A percentile compares a stretch with the other conserved stretches of the same genome.
These are phyloP conservation scores for Mariannaea sp. DNA, from an alignment of 2,329 filamentous ascomycete species.

Conservation along the genomic window DNA sequence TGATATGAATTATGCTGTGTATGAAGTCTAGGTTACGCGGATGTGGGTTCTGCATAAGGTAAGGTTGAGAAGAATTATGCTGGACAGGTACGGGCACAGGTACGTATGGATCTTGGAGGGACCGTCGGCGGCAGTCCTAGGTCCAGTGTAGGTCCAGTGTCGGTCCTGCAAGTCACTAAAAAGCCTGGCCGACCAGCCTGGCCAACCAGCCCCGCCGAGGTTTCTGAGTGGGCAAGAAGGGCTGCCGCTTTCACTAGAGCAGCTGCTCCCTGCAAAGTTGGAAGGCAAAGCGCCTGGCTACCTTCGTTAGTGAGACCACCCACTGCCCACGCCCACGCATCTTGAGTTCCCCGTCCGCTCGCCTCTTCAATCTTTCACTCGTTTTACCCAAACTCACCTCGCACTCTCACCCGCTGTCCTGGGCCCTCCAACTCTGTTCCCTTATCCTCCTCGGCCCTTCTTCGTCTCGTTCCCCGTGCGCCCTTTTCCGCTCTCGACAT, in stretches of 20 bases:
- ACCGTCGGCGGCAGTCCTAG: background rate
- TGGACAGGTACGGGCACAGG: background rate
- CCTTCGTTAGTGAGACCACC: slow-evolving; percentile 18
- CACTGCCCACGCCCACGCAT: slow-evolving; percentile 19
- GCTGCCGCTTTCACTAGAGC: slow-evolving; percentile 8
- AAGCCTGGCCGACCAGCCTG: background rate
- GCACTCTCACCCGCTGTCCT: slow-evolving; percentile 40
- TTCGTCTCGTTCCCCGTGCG: slow-evolving; percentile 32
- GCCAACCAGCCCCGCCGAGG: slow-evolving; percentile 17
- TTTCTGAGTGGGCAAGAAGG: slow-evolving; percentile 13
- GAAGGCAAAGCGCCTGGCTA: background rate
- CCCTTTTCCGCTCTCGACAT: slow-evolving; percentile 32
- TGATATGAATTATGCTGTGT: background rate
- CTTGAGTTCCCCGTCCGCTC: slow-evolving; percentile 19
- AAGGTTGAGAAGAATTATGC: background rate
- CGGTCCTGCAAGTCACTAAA: background rate
- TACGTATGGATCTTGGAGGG: background rate
- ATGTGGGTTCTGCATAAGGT: background rate
- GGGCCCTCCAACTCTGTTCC: slow-evolving; percentile 20
- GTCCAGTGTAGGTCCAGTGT: too few species aligned
- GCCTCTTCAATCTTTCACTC: slow-evolving; percentile 14
- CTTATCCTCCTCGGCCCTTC: slow-evolving; percentile 15
- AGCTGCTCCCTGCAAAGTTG: slow-evolving; percentile 9
- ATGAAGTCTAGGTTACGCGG: background rate
- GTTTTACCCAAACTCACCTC: slow-evolving; percentile 26